These are phyloP conservation scores for Furcasterigmium furcatum DNA, from an alignment of 2,329 filamentous ascomycete genomes.

Conservation along the genomic window DNA sequence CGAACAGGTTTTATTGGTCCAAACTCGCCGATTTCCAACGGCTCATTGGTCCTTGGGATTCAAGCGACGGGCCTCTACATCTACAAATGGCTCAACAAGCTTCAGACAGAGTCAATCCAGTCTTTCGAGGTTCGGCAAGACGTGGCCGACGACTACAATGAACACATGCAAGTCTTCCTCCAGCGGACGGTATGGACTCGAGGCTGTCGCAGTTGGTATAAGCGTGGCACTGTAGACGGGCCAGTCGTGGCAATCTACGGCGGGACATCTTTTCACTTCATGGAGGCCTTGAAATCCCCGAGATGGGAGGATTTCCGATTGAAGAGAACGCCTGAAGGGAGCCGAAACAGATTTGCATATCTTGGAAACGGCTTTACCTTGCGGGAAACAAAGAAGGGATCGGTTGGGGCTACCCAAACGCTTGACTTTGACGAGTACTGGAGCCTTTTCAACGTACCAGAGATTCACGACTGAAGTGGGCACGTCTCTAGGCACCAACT, in stretches of 20 bases:
- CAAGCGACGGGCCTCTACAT: conserved; percentile 22
- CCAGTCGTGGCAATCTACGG: conserved; percentile 40
- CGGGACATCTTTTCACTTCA: too few species aligned
- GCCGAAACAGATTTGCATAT: too few species aligned
- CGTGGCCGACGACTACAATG: conserved; percentile 29
- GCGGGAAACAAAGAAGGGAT: too few species aligned
- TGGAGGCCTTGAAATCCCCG: too few species aligned
- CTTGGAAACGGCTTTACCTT: too few species aligned
- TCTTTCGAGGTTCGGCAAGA: conserved; percentile 26
- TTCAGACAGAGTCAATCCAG: conserved; percentile 19
- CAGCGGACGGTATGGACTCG: conserved; percentile 33
- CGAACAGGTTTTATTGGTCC: conserved; percentile 15
- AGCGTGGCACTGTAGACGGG: conserved; percentile 27
- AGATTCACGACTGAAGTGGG: too few species aligned
- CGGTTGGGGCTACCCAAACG: too few species aligned
- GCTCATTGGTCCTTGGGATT: conserved; percentile 12
- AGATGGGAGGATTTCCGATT: too few species aligned
- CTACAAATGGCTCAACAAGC: conserved; percentile 16
- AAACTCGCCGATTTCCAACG: conserved; percentile 11
- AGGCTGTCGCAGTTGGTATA: conserved; percentile 1
- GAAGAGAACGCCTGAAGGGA: too few species aligned
- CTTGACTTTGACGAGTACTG: too few species aligned
- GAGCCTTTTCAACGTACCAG: too few species aligned
- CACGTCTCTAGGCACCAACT: too few species aligned
- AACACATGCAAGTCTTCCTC: conserved; percentile 37